A percentile compares a stretch with the other conserved stretches of the same genome.
phyloP scores from a whole-genome alignment of 805 yeast genomes.

The Barnettozyma salicaria region DNA sequence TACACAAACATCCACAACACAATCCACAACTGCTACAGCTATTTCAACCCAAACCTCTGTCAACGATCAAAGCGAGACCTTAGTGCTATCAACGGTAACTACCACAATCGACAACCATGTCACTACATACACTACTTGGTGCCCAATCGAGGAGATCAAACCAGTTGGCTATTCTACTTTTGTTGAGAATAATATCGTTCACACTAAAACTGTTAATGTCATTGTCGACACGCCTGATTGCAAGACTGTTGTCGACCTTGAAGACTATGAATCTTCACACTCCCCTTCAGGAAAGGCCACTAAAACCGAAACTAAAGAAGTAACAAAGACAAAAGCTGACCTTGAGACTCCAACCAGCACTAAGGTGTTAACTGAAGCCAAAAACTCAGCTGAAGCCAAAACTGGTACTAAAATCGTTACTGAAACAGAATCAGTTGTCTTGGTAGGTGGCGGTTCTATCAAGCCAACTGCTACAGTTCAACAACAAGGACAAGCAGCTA shows the following conservation, averaged over 20 bases:
- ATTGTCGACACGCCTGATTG: slow-evolving; percentile 7
- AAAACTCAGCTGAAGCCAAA: not conserved
- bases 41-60: slow-evolving; percentile 2
- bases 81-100: slow-evolving; percentile 15
- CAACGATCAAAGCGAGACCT: slow-evolving; percentile 12
- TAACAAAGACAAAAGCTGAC: slow-evolving; percentile 18
- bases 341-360: slow-evolving; percentile 40
- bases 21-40: slow-evolving; percentile 9
- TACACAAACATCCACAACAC: not conserved
- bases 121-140: slow-evolving; percentile 17
- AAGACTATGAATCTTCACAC: slow-evolving; percentile 6
- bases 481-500: not conserved
- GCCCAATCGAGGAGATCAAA: slow-evolving; percentile 16
- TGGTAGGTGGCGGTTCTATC: slow-evolving; percentile 54
- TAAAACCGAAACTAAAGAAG: slow-evolving; percentile 26
- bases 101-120: slow-evolving; percentile 12
- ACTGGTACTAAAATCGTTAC: not conserved
- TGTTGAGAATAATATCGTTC: slow-evolving; percentile 3
- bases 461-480: not conserved
- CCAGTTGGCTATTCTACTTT: slow-evolving; percentile 1
- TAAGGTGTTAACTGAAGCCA: slow-evolving; percentile 52
- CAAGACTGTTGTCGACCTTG: slow-evolving; percentile 5
- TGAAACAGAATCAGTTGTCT: too few relatives aligned
- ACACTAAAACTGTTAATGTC: slow-evolving; percentile 4
- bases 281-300: slow-evolving; percentile 13